Evolutionary conservation across 1,284 basidiomycete species (phyloP), one percentile per base, ranked within the genome.

Genomic region (Austroboletus niveus): DNA sequence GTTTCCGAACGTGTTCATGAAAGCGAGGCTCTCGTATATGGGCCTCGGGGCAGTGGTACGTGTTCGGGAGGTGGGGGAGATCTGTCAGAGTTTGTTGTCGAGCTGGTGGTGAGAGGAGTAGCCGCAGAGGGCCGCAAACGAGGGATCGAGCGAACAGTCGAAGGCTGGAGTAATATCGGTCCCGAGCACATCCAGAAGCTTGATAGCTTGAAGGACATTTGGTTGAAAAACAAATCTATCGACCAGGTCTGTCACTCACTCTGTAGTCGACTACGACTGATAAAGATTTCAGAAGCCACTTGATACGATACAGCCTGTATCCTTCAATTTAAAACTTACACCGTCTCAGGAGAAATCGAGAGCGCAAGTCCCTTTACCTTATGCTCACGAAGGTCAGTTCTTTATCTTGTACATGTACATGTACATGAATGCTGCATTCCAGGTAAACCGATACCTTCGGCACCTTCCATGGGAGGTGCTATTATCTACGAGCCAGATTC

Each of bases 311-410:
- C 80, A 85, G 55, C 78, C 84, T 57, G 69, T 90, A 8, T 78
- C 92, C 0, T 97, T 97, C 77, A 95, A 95, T 66, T 78, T 97
- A 27, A 80, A 74, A 52, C 80, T 96, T 47, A 95, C 92, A n/a
- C 76, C 81, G 14, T 79, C 86, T n/a, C 94, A 97, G 66, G 84
- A 87, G 62, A 78, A 80, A 55, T 85, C 87, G 14, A 79, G 91
- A 47, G 84, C 89, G 1, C 78, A 82, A 47, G 92, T 96, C 2
- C 89, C 90, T 11, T 70, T 96, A 34, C 94, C 94, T 7, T 96
- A 95, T 63, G 88, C 79, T 5, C 92, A 94, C 60, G 82, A 89
- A 73, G 88, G 90, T 80, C 67, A 66, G 68, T 45, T n/a, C 12
- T 51, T 9, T 41, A 42, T 30, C 11, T 5, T 50, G 36, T 47